A percentile compares a stretch with the other conserved stretches of the same genome.
Evolutionary conservation across 495 filamentous ascomycete species (phyloP).

Genomic region (Penicillium pancosmium): DNA sequence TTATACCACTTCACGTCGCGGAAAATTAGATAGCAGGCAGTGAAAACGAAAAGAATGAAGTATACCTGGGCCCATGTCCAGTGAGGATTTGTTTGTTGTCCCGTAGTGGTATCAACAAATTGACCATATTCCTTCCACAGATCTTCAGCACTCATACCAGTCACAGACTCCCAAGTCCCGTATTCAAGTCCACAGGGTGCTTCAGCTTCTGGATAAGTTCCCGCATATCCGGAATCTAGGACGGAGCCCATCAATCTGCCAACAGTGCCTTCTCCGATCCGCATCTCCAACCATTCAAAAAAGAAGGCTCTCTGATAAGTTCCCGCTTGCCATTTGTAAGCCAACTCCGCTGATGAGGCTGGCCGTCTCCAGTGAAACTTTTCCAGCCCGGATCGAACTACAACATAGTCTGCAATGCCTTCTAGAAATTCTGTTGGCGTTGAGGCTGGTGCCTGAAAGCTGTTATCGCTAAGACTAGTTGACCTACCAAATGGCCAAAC

Average conservation of each 20-base stretch:
- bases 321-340: neutral
- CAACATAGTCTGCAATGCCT: constrained; percentile 1
- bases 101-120: neutral
- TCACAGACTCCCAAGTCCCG: neutral
- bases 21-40: neutral
- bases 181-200: neutral
- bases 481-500: neutral
- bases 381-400: neutral
- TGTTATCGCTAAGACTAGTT: neutral
- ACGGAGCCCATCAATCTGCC: neutral
- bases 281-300: constrained; percentile 1
- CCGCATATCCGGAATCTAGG: neutral
- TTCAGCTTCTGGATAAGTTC: neutral
- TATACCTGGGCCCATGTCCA: neutral
- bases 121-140: neutral
- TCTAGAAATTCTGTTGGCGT: neutral
- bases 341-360: neutral
- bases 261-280: neutral
- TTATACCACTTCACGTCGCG: neutral
- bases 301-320: neutral
- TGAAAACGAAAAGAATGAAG: neutral
- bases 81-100: neutral
- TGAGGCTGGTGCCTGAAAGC: neutral
- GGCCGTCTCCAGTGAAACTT: neutral
- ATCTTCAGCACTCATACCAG: neutral